phyloP scores from a whole-genome alignment of 2,329 filamentous ascomycete species.

The Sporothrix sp. region DNA sequence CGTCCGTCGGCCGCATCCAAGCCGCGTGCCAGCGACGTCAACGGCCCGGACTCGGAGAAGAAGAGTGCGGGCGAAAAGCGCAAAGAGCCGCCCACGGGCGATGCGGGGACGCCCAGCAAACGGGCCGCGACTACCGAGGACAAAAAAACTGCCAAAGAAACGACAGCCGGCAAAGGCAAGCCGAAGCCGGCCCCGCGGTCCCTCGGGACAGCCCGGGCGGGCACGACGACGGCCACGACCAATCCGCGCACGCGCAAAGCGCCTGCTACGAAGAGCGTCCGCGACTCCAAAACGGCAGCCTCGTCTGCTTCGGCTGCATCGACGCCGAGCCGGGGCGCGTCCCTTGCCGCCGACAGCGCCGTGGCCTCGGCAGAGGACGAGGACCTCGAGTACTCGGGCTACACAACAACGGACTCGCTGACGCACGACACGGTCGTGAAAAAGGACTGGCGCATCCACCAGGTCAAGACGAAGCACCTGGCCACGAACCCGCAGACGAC shows the following conservation, averaged over 20 bases:
- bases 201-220: not conserved
- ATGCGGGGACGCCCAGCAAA: not conserved
- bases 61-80: constrained; percentile 8
- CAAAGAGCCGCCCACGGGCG: not conserved
- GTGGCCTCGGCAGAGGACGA: constrained; percentile 17
- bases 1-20: constrained; percentile 31
- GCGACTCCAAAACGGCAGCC: not conserved
- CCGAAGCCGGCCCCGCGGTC: not conserved
- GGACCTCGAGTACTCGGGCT: constrained; percentile 37
- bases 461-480: constrained; percentile 40
- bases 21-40: constrained; percentile 15
- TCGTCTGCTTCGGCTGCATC: not conserved
- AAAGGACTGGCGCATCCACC: constrained; percentile 42
- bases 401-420: constrained; percentile 43
- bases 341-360: not conserved
- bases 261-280: not conserved
- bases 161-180: not conserved
- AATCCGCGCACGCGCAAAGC: not conserved
- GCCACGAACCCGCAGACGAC: constrained; percentile 39
- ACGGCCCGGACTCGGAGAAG: not conserved
- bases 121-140: not conserved
- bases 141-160: not conserved
- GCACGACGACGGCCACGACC: not conserved
- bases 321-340: not conserved
- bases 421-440: constrained; percentile 34